Evolutionary conservation across 2,329 filamentous ascomycete genomes (phyloP).

Genomic region (Colletotrichum sp.): DNA sequence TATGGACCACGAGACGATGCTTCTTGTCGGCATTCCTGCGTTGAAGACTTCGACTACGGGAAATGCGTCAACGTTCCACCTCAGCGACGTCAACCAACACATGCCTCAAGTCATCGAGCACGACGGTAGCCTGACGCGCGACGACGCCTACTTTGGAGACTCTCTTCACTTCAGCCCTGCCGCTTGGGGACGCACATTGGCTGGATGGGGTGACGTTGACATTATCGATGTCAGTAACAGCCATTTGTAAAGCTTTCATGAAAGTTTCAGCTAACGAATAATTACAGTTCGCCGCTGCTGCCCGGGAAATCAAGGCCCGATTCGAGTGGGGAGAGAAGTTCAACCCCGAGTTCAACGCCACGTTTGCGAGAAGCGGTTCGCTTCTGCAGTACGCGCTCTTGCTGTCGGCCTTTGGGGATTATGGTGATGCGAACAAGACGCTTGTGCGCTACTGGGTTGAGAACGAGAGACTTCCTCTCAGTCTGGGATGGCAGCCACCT

Average conservation of each 20-base stretch:
- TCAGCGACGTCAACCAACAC: slow-evolving; percentile 31
- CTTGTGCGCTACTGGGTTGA: not conserved
- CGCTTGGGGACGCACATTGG: slow-evolving; percentile 26
- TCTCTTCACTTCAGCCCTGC: slow-evolving; percentile 31
- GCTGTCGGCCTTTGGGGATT: not conserved
- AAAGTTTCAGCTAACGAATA: not conserved
- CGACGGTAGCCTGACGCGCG: slow-evolving; percentile 33
- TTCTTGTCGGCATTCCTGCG: slow-evolving; percentile 13
- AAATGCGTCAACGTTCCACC: slow-evolving; percentile 27
- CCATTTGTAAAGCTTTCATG: no score
- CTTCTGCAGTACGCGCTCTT: not conserved
- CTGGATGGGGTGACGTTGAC: not conserved
- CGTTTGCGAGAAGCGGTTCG: not conserved
- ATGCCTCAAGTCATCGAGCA: slow-evolving; percentile 33
- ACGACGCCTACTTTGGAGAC: slow-evolving; percentile 32
- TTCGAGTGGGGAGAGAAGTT: slow-evolving; percentile 24
- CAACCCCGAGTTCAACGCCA: slow-evolving; percentile 27
- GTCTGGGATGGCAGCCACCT: not conserved
- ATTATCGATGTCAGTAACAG: not conserved
- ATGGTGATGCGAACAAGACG: not conserved
- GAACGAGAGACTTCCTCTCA: not conserved
- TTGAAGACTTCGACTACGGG: slow-evolving; percentile 30
- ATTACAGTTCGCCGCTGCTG: slow-evolving; percentile 25
- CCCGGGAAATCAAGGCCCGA: slow-evolving; percentile 27
- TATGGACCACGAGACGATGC: slow-evolving; percentile 10